Base-by-base conservation (phyloP, 2,329 filamentous ascomycete species). In the Epicoccum nigrum region DNA sequence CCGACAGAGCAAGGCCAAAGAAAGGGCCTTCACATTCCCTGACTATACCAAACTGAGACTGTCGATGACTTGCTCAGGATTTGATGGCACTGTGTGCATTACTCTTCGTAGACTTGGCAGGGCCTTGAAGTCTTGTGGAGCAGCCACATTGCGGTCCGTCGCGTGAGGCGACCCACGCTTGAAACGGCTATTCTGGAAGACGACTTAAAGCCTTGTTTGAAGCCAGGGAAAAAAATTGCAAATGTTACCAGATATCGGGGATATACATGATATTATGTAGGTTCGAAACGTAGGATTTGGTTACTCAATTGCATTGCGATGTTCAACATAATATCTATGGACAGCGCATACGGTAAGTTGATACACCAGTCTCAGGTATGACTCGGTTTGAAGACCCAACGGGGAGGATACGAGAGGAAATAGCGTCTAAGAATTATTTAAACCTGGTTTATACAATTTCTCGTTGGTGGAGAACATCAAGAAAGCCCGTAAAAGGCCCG, bases 401-500 rank as follows among this genome's bases (percentile, higher is more conserved):
- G 8, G 31, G 12, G 15, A 11, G 19, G 41, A 42, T n/a, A 46
- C 32, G 27, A 33, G 25, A 32, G 48, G 35, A 19, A 45, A 28
- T 37, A 43, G 38, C 43, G 43, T 43, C 19, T 17, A 30, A 15
- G 27, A 16, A 17, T 41, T 28, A 33, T 37, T 25, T n/a, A 16
- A 20, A 7, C 35, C 48, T 13, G 27, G 48, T 33, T 21, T 6
- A 30, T 31, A 39, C 15, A 27, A 47, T 47, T 38, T 43, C 43
- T 47, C 27, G 49, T 15, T 25, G 13, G 43, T 45, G 42, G 49
- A 19, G 42, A 30, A 19, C 11, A 7, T 21, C 2, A 9, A 25
- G 9, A 41, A 46, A 12, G 13, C 37, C 32, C 43, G 37, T 20
- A 33, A 25, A 43, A 42, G 19, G 37, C 37, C 43, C 49, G 43